Conservation (phyloP, 1,284 basidiomycete genomes). For the Heterobasidion occidentale region DNA sequence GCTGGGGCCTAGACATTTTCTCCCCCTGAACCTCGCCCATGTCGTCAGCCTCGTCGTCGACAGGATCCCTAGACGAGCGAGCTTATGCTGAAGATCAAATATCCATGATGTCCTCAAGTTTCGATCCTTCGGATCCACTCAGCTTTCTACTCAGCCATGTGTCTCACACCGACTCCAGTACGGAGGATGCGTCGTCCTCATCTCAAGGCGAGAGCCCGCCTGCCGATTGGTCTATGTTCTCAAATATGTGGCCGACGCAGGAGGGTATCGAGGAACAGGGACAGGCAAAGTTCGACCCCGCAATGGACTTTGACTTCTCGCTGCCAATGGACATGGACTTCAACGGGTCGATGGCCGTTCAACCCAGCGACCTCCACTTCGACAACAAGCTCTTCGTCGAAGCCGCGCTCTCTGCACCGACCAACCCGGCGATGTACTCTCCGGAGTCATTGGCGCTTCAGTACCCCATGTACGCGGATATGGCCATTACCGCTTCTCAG, state of each 20-base stretch:
- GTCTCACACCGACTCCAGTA: slow-evolving; percentile 1
- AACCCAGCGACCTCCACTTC: slow-evolving; percentile 56
- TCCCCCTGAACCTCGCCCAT: background rate
- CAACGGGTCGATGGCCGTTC: slow-evolving; percentile 41
- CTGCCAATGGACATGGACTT: slow-evolving; percentile 43
- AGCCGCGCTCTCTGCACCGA: background rate
- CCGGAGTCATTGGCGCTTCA: slow-evolving; percentile 1
- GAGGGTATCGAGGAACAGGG: background rate
- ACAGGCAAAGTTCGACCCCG: slow-evolving; percentile 6
- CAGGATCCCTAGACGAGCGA: background rate
- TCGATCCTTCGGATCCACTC: slow-evolving; percentile 8
- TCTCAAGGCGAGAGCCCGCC: slow-evolving; percentile 5
- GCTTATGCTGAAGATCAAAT: background rate
- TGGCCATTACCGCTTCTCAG: slow-evolving; percentile 7
- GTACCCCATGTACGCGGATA: slow-evolving; percentile 6
- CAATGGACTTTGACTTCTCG: slow-evolving; percentile 35
- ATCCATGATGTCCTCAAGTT: slow-evolving; percentile 1
- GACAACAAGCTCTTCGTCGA: slow-evolving; percentile 18
- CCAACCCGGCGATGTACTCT: slow-evolving; percentile 2
- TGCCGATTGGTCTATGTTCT: slow-evolving; percentile 14
- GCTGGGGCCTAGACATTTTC: background rate
- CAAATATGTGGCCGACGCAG: slow-evolving; percentile 7
- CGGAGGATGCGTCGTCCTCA: slow-evolving; percentile 8
- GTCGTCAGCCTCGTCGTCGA: background rate
- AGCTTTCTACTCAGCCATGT: slow-evolving; percentile 6